phyloP scores from a whole-genome alignment of 495 filamentous ascomycete genomes.

The Aspergillus diversus region DNA sequence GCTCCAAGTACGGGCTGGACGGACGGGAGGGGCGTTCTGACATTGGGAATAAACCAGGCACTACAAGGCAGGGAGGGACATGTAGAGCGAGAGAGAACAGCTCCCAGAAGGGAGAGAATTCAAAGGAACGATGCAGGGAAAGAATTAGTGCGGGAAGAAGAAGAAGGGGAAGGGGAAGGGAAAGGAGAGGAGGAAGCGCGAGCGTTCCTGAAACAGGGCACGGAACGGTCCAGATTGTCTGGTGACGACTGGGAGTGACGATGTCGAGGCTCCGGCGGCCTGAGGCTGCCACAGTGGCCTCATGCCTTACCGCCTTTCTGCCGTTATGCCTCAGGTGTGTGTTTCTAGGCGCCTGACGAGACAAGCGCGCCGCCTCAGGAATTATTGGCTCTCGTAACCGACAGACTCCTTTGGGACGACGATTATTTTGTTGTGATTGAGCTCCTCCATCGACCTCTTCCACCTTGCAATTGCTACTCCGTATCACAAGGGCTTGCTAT shows the following conservation, averaged over 20 bases:
- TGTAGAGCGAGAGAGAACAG: constrained; percentile 19
- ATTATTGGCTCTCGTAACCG: constrained; percentile 15
- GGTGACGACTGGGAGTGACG: constrained; percentile 30
- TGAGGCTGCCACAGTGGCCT: constrained; percentile 28
- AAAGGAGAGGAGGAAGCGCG: background rate
- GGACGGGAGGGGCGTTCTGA: constrained; percentile 44
- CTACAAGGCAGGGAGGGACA: constrained; percentile 28
- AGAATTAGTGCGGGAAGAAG: constrained; percentile 22
- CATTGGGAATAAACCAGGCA: constrained; percentile 34
- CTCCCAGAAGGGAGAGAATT: constrained; percentile 4
- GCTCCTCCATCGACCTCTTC: background rate
- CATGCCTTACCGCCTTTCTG: background rate
- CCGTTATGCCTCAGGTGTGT: constrained; percentile 22
- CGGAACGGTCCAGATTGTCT: constrained; percentile 28
- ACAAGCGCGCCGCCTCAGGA: constrained; percentile 23
- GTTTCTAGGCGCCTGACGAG: constrained; percentile 26
- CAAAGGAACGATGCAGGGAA: constrained; percentile 18
- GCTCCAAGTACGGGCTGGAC: constrained; percentile 56
- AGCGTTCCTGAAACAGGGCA: constrained; percentile 3
- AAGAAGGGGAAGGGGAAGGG: constrained; percentile 19
- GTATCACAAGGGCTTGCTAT: constrained; percentile 5
- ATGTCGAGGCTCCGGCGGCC: constrained; percentile 41
- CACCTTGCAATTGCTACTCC: constrained; percentile 9
- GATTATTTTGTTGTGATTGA: constrained; percentile 17
- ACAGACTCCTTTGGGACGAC: constrained; percentile 10